Percentiles rank a stretch among this genome's conserved stretches.
Conservation (phyloP, 2,329 filamentous ascomycete species). For the Cucurbitaria berberidis region DNA sequence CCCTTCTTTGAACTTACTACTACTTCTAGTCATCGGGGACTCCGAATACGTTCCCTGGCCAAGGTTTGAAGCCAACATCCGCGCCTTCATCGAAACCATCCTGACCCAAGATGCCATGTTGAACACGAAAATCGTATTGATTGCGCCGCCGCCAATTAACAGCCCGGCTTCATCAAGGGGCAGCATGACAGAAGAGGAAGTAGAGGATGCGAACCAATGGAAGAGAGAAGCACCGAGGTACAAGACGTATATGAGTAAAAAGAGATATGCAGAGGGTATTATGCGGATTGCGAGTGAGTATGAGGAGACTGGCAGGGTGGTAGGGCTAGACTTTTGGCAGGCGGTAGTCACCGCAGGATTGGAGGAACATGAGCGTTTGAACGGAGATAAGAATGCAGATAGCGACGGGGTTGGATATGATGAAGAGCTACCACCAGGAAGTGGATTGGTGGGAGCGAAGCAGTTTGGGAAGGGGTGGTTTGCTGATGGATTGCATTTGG, state of each 20-base stretch:
- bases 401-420: constrained; percentile 31
- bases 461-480: constrained; percentile 46
- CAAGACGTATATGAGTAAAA: constrained; percentile 48
- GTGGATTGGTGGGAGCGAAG: constrained; percentile 39
- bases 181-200: constrained; percentile 1
- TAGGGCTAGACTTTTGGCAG: constrained; percentile 46
- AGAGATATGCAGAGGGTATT: constrained; percentile 46
- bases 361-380: constrained; percentile 28
- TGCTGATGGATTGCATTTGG: constrained; percentile 49
- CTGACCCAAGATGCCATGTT: constrained; percentile 36
- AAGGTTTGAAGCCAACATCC: constrained; percentile 45
- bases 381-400: constrained; percentile 32
- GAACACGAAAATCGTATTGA: constrained; percentile 46
- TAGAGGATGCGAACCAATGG: constrained; percentile 6
- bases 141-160: constrained; percentile 49
- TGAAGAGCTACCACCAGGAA: constrained; percentile 44
- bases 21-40: constrained; percentile 17
- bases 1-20: too few species aligned
- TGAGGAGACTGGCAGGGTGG: constrained; percentile 40
- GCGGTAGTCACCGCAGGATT: constrained; percentile 32
- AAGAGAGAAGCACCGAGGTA: constrained; percentile 30
- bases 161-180: constrained; percentile 14
- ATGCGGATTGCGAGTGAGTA: constrained; percentile 46
- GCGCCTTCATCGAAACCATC: constrained; percentile 44
- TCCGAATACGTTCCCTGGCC: constrained; percentile 40